phyloP scores from a whole-genome alignment of 176 grass and related monocot species.

The Alopecurus myosuroides region DNA sequence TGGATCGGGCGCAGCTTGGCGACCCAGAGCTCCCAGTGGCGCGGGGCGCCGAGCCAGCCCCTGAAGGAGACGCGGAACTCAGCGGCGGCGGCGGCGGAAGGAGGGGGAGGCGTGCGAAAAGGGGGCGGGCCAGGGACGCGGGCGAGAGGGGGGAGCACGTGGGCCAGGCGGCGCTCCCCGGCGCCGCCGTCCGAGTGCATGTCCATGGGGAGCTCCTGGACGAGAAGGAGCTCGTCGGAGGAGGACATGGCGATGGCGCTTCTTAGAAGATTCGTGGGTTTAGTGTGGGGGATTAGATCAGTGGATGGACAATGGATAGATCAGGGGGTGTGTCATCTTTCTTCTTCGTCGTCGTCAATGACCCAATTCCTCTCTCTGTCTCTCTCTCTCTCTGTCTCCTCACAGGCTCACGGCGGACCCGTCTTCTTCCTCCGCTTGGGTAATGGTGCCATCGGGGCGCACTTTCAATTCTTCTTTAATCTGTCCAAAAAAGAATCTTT shows the following conservation, averaged over 20 bases:
- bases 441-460: background rate
- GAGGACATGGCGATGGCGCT: slow-evolving; percentile 16
- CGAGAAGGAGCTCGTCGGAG: slow-evolving; percentile 27
- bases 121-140: background rate
- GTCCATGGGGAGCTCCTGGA: slow-evolving; percentile 24
- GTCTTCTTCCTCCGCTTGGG: background rate
- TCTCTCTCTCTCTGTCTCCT: background rate
- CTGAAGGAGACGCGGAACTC: slow-evolving; percentile 65
- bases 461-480: background rate
- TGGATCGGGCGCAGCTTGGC: slow-evolving; percentile 63
- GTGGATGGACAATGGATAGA: background rate
- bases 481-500: background rate
- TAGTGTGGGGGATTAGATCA: slow-evolving; percentile 3
- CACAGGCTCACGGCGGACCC: background rate
- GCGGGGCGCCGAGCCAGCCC: slow-evolving; percentile 60
- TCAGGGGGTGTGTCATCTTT: background rate
- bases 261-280: background rate
- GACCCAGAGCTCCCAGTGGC: slow-evolving; percentile 79
- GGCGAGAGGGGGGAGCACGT: slow-evolving; percentile 34
- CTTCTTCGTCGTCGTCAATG: background rate
- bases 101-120: slow-evolving; percentile 18
- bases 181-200: background rate
- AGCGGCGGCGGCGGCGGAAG: slow-evolving; percentile 23
- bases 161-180: slow-evolving; percentile 23
- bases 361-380: background rate